Evolutionary conservation across 2,329 filamentous ascomycete genomes (phyloP), one percentile per base, ranked within the genome.

Genomic region (Diaporthe velutina): DNA sequence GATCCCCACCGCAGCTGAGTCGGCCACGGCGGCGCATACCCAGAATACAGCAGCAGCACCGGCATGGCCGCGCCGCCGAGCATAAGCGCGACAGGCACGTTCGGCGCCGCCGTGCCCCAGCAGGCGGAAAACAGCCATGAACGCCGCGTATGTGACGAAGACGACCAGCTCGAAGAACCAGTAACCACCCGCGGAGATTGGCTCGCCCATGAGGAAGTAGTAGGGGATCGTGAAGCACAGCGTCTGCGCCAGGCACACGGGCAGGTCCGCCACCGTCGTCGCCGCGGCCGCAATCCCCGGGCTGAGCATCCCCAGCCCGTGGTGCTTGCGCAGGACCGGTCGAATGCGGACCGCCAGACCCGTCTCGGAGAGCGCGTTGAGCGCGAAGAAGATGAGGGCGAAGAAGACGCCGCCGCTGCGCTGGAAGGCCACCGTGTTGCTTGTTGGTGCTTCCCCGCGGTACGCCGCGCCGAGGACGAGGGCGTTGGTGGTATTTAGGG

Each of bases 1-100:
- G 58, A 64, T 86, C 86, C 77, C 93, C 92, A 48, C 91, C 88
- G 0, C 90, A 90, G 48, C 91, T 85, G 81, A 93, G 93, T 79
- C 88, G 91, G 58, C 58, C 58, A 64, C n/a, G 58, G 58, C 25
- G 58, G 58, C 3, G 58, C 58, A 45, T 64, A 64, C 3, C 58
- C 58, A 22, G 58, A 64, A 3, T 64, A 64, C 38, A 64, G 13
- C 25, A 64, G 10, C 40, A 64, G 6, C 1, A 64, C 58, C 25
- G 58, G 58, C 58, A 92, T 64, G 88, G 79, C 91, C 90, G 2
- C 91, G 15, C 58, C 58, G 19, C 38, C 58, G 4, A 64, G 58
- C 58, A 64, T 64, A 15, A 64, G 17, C 8, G 58, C 58, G 4
- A 64, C 58, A 7, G 58, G 58, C 15, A 64, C 58, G 1, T 64